Conservation (phyloP, 768 basidiomycete genomes). For the Brasilioporus rufonigricans region DNA sequence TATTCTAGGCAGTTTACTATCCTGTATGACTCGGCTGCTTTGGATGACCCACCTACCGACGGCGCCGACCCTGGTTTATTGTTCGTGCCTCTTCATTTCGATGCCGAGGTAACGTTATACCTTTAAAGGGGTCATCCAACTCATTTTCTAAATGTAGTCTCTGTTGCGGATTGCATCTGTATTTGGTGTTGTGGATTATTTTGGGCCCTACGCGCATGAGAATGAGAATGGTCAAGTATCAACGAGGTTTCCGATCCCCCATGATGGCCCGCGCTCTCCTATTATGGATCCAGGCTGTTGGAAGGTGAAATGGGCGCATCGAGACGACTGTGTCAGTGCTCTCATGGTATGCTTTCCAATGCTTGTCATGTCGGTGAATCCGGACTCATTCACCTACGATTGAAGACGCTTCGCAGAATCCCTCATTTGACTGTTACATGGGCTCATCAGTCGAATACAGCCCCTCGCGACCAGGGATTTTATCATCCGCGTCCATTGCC, state of each 20-base stretch:
- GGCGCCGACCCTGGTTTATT: constrained; percentile 36
- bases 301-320: constrained; percentile 78
- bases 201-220: constrained; percentile 34
- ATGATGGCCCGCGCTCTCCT: constrained; percentile 52
- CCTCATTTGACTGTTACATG: constrained; percentile 76
- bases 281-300: constrained; percentile 62
- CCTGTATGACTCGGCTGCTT: constrained; percentile 58
- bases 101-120: constrained; percentile 48
- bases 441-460: constrained; percentile 59
- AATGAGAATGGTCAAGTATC: constrained; percentile 18
- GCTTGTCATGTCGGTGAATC: neutral
- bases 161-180: constrained; percentile 49
- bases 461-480: constrained; percentile 16
- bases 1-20: constrained; percentile 38
- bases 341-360: constrained; percentile 50
- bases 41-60: constrained; percentile 8
- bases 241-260: constrained; percentile 43
- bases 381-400: constrained; percentile 2
- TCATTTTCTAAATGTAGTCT: constrained; percentile 36
- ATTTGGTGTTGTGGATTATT: constrained; percentile 66
- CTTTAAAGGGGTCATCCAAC: neutral
- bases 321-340: constrained; percentile 73
- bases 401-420: constrained; percentile 64
- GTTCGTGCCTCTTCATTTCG: constrained; percentile 56
- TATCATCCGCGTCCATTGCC: constrained; percentile 13